A percentile compares a stretch with the other conserved stretches of the same genome.
phyloP scores from a whole-genome alignment of 345 rosid genomes.

The Mallotus nudiflorus region DNA sequence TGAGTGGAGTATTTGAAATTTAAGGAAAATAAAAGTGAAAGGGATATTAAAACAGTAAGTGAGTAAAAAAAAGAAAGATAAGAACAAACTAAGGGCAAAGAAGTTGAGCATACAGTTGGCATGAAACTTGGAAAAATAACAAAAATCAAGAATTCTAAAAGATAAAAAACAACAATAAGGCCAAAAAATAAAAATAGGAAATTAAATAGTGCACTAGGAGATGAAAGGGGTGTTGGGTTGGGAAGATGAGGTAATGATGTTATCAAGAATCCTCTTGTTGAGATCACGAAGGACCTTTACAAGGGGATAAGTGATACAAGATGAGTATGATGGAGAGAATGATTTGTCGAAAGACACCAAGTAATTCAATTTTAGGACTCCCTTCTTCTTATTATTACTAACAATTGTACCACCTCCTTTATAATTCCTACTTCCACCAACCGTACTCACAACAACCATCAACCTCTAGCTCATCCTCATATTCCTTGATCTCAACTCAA shows the following conservation, averaged over 20 bases:
- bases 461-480: not conserved
- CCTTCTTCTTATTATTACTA: conserved; percentile 45
- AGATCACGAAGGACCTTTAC: conserved; percentile 95
- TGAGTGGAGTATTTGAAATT: not conserved
- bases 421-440: conserved; percentile 25
- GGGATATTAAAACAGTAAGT: not conserved
- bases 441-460: conserved; percentile 16
- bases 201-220: conserved; percentile 58
- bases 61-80: conserved; percentile 1
- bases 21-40: not conserved
- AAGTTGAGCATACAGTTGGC: conserved; percentile 98
- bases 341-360: conserved; percentile 89
- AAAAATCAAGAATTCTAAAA: not conserved
- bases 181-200: not conserved
- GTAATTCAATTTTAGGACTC: conserved; percentile 80
- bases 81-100: conserved; percentile 81
- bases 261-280: conserved; percentile 90
- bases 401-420: conserved; percentile 27
- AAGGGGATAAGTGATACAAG: conserved; percentile 83
- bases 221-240: conserved; percentile 51
- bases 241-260: conserved; percentile 60
- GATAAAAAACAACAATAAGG: not conserved
- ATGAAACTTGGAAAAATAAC: conserved; percentile 68
- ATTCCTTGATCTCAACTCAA: not conserved
- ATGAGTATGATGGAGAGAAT: conserved; percentile 51